Percentiles rank a stretch among this genome's conserved stretches.
Conservation (phyloP, 225 moss, liverwort and hornwort species). For the Asterella californica region DNA sequence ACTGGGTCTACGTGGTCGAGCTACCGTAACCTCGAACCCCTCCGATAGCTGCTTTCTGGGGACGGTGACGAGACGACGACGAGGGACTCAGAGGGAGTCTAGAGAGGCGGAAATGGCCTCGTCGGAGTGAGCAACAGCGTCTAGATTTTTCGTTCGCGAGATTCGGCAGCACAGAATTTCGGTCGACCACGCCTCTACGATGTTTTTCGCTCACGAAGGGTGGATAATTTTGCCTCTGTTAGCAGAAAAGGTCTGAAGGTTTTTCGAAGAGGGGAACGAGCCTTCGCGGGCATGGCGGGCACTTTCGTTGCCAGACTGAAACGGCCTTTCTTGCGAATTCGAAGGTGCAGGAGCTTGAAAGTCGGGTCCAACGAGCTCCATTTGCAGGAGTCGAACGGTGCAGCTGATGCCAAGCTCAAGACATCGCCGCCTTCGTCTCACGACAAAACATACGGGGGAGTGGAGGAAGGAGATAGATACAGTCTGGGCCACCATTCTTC, state of each 20-base stretch:
- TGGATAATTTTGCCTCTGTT: background rate
- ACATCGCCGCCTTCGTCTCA: background rate
- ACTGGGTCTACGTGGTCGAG: background rate
- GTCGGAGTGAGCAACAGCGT: background rate
- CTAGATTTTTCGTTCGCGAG: background rate
- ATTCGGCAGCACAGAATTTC: background rate
- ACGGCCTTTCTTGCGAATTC: conserved; percentile 17
- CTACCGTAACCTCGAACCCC: background rate
- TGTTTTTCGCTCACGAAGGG: background rate
- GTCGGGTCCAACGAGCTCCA: conserved; percentile 24
- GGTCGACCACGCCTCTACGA: background rate
- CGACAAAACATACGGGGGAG: background rate
- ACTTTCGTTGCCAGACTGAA: conserved; percentile 19
- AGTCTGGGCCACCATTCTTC: background rate
- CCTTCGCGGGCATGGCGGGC: conserved; percentile 12
- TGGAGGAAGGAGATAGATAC: background rate
- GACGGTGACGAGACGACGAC: too few species aligned
- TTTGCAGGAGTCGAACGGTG: background rate
- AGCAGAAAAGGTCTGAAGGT: background rate
- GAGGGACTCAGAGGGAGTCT: background rate
- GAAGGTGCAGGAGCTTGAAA: conserved; percentile 17
- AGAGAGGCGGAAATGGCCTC: background rate
- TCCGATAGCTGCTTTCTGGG: background rate
- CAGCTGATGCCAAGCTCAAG: background rate
- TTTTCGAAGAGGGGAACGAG: background rate